Percentiles rank a stretch among this genome's conserved stretches.
phyloP scores from a whole-genome alignment of 345 rosid genomes.

The Eucalyptus lansdowneana region DNA sequence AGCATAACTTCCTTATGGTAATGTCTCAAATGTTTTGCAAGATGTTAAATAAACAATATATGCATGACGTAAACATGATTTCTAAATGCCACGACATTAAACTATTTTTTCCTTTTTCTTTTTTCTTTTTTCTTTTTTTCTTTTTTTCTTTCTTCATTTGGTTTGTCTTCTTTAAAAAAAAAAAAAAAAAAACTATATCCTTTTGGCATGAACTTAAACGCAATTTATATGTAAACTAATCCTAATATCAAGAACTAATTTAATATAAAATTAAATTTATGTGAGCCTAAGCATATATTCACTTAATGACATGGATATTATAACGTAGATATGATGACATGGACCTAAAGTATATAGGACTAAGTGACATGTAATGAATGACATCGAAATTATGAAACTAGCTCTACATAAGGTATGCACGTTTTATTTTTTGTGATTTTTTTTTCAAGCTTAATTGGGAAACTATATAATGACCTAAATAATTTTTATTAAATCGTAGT shows the following conservation, averaged over 20 bases:
- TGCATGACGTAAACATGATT: neutral
- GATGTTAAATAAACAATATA: neutral
- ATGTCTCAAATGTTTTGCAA: neutral
- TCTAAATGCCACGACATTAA: neutral
- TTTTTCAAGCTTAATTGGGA: neutral
- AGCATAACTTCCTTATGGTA: neutral
- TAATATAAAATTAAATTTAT: no score
- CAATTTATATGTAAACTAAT: neutral
- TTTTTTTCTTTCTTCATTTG: no score
- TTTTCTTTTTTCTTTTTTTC: no score
- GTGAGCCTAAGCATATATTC: neutral
- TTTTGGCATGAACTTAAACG: neutral
- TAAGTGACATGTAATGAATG: neutral
- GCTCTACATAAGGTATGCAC: neutral
- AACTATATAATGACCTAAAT: neutral
- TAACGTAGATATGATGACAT: neutral
- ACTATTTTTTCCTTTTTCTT: no score
- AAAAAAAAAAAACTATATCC: no score
- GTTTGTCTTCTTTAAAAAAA: neutral
- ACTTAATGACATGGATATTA: neutral
- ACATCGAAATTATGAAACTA: neutral
- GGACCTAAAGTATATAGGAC: neutral
- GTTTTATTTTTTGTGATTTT: neutral
- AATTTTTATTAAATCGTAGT: neutral
- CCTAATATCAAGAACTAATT: neutral